Evolutionary conservation across 306 rosid species (phyloP), one percentile per base, ranked within the genome.

Genomic region (Canavalia ensiformis): DNA sequence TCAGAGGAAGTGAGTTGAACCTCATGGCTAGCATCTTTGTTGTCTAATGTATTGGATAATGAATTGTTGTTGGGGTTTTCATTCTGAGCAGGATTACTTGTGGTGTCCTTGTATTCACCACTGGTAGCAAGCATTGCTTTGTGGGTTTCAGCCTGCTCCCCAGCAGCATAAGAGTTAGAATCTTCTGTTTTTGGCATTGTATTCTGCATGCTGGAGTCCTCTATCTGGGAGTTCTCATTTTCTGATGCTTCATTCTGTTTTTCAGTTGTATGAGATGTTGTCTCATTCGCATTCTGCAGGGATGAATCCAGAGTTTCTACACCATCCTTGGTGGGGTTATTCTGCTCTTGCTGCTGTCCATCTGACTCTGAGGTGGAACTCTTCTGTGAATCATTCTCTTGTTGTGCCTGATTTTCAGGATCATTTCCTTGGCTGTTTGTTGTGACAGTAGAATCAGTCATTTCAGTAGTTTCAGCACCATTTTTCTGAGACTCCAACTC

Each of bases 1-100:
- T 86, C 78, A 6, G 74, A 82, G 65, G 95, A 84, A 83, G 85
- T 85, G 66, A 70, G 89, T 71, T 84, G 87, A 78, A 72, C 86
- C 67, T 87, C 85, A 18, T 83, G 81, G 68, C 72, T 82, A 66
- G 69, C 78, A 79, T 87, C 89, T 57, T 55, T 77, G 44, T 74
- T 83, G 25, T 85, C 89, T 18, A 58, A 42, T 11, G 88, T 83
- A 9, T 84, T 79, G 69, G 88, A 82, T 68, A 87, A 78, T 31
- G 72, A 12, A 51, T 68, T 76, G 39, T 49, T 72, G 64, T 76
- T 70, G 52, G 78, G 1, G 46, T 85, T 83, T 82, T 79, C 87
- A 51, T 76, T 65, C 70, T 73, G 82, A 60, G 50, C 76, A 51
- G 82, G 30, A 64, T 68, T 77, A 64, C 35, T 52, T 25, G 86